A percentile compares a stretch with the other conserved stretches of the same genome.
Conservation (phyloP, 2,329 filamentous ascomycete genomes). For the Alternaria ventricosa region DNA sequence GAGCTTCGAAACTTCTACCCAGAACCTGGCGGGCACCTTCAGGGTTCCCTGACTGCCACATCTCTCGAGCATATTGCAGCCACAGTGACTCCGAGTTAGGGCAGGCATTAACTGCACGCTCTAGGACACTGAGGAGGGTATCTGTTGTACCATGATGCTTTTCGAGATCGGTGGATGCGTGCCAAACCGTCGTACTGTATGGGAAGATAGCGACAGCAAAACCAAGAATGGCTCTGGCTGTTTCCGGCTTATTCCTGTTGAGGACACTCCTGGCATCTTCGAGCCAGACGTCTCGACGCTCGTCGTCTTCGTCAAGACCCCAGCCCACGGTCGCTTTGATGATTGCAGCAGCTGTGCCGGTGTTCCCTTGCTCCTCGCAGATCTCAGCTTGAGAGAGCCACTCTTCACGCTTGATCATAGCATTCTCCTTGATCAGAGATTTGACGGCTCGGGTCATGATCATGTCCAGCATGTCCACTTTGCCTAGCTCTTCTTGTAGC, state of each 20-base stretch:
- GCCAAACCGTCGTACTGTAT: constrained; percentile 86
- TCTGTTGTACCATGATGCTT: constrained; percentile 86
- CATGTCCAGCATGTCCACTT: constrained; percentile 74
- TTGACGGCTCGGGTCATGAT: constrained; percentile 96
- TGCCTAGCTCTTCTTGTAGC: constrained; percentile 87
- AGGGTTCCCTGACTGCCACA: constrained; percentile 86
- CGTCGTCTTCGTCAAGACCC: constrained; percentile 93
- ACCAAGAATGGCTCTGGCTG: constrained; percentile 90
- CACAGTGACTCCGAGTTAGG: constrained; percentile 90
- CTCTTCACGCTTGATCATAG: constrained; percentile 96
- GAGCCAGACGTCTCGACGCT: constrained; percentile 94
- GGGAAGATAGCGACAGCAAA: constrained; percentile 90
- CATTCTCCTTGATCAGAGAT: constrained; percentile 84
- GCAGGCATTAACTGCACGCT: constrained; percentile 92
- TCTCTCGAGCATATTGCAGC: constrained; percentile 96
- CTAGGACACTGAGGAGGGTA: constrained; percentile 81
- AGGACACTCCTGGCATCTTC: constrained; percentile 88
- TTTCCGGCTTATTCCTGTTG: constrained; percentile 82
- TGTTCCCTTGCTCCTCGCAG: constrained; percentile 89
- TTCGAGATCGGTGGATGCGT: constrained; percentile 89
- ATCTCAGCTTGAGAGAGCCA: constrained; percentile 96
- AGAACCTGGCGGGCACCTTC: constrained; percentile 86
- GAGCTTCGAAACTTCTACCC: constrained; percentile 89
- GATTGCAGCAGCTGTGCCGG: constrained; percentile 86
- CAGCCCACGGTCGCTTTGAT: constrained; percentile 92